Percentiles rank a stretch among this genome's conserved stretches.
phyloP scores from a whole-genome alignment of 1,139 yeast species.

The Wickerhamomyces sp. region DNA sequence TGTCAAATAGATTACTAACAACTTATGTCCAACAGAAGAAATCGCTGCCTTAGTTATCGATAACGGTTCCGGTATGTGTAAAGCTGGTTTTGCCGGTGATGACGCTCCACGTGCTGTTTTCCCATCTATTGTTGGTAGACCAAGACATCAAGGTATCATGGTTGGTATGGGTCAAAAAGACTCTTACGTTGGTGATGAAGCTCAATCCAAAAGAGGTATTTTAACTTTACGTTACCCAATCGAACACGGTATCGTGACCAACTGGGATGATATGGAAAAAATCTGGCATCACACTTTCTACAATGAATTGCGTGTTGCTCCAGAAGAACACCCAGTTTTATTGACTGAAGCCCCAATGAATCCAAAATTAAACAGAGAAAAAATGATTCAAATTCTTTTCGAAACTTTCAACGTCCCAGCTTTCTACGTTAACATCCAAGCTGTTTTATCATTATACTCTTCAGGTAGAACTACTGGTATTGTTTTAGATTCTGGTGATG shows the following conservation, averaged over 20 bases:
- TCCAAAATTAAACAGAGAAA: slow-evolving; percentile 99
- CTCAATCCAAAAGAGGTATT: slow-evolving; percentile 99
- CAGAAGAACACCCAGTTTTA: slow-evolving; percentile 97
- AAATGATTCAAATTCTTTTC: slow-evolving; percentile 98
- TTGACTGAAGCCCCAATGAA: slow-evolving; percentile 99
- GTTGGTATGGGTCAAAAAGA: slow-evolving; percentile 99
- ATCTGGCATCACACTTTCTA: slow-evolving; percentile 98
- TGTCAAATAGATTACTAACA: slow-evolving; percentile 9
- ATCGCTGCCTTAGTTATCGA: slow-evolving; percentile 65
- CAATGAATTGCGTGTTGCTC: slow-evolving; percentile 97
- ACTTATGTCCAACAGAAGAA: slow-evolving; percentile 7
- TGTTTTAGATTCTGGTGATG: slow-evolving; percentile 99
- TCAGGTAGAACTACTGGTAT: slow-evolving; percentile 99
- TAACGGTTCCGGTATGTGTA: slow-evolving; percentile 99
- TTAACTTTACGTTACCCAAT: slow-evolving; percentile 98
- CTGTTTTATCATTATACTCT: slow-evolving; percentile 95
- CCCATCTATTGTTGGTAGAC: slow-evolving; percentile 99
- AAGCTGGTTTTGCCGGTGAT: slow-evolving; percentile 99
- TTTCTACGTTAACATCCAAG: slow-evolving; percentile 97
- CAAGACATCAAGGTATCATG: slow-evolving; percentile 99
- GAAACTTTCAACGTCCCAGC: slow-evolving; percentile 99
- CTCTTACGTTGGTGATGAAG: slow-evolving; percentile 99
- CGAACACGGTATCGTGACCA: slow-evolving; percentile 99
- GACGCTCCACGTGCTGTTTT: slow-evolving; percentile 99
- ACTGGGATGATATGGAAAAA: slow-evolving; percentile 99